These are phyloP conservation scores for Starmerella bombicola DNA, from an alignment of 805 yeast species.

Conservation along the genomic window DNA sequence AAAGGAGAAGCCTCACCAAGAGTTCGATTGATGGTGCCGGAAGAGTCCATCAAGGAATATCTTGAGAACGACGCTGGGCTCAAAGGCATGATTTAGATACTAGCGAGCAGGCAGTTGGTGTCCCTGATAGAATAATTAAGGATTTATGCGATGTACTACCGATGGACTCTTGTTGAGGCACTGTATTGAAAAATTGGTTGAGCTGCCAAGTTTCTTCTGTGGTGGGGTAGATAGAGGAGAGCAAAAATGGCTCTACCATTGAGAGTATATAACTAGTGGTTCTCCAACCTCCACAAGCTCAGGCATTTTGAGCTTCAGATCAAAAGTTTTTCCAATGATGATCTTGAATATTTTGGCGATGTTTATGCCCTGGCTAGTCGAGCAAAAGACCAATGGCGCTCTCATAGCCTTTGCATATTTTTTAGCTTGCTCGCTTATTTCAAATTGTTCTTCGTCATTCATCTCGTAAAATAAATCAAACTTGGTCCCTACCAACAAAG, in stretches of 20 bases:
- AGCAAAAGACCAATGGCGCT: conserved; percentile 71
- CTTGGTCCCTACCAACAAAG: conserved; percentile 84
- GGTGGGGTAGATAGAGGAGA: not conserved
- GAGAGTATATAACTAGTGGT: conserved; percentile 63
- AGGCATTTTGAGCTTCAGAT: conserved; percentile 65
- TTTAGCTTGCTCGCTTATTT: conserved; percentile 69
- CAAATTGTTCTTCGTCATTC: conserved; percentile 68
- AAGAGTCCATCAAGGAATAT: conserved; percentile 52
- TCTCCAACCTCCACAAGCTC: conserved; percentile 83
- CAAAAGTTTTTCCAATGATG: conserved; percentile 81
- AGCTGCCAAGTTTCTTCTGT: no score
- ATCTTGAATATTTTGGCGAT: conserved; percentile 89
- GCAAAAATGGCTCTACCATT: conserved; percentile 24
- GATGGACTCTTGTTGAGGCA: no score
- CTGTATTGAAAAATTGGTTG: no score
- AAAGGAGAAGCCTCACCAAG: conserved; percentile 56
- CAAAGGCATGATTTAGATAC: conserved; percentile 26
- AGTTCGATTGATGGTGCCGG: conserved; percentile 54
- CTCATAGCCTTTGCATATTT: conserved; percentile 82
- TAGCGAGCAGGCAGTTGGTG: no score
- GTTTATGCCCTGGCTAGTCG: conserved; percentile 83
- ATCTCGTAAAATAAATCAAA: conserved; percentile 76
- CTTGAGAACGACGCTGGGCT: conserved; percentile 45
- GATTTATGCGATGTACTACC: no score
- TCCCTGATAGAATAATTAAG: no score